A percentile compares a stretch with the other conserved stretches of the same genome.
Conservation (phyloP, 768 basidiomycete genomes). For the Russula olivacea region DNA sequence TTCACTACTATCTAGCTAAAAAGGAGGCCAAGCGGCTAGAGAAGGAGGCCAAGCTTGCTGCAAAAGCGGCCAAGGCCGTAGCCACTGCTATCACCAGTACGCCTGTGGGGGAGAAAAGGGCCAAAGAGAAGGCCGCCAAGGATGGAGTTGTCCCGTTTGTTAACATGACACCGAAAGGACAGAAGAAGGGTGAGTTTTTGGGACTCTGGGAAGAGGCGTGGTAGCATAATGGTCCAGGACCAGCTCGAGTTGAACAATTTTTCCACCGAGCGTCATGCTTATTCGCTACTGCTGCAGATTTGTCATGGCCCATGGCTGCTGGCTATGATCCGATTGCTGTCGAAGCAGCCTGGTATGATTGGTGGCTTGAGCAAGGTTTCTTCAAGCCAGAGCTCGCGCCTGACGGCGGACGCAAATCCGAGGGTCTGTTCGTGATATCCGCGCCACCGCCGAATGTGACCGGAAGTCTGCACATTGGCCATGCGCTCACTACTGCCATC, state of each 20-base stretch:
- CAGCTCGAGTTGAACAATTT: no score
- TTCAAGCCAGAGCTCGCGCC: slow-evolving; percentile 68
- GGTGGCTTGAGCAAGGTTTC: slow-evolving; percentile 91
- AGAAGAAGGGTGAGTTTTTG: slow-evolving; percentile 77
- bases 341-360: slow-evolving; percentile 96
- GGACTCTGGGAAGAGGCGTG: background rate
- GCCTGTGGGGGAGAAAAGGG: slow-evolving; percentile 56
- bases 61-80: slow-evolving; percentile 51
- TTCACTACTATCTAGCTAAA: slow-evolving; percentile 47
- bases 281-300: slow-evolving; percentile 44
- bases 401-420: slow-evolving; percentile 52
- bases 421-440: slow-evolving; percentile 55
- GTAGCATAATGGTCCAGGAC: no score
- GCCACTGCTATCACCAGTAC: slow-evolving; percentile 29
- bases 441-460: slow-evolving; percentile 96
- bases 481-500: slow-evolving; percentile 85
- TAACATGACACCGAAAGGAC: slow-evolving; percentile 81
- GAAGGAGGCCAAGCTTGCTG: slow-evolving; percentile 72
- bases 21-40: slow-evolving; percentile 80
- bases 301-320: slow-evolving; percentile 80
- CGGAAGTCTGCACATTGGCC: slow-evolving; percentile 91
- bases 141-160: slow-evolving; percentile 71
- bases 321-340: slow-evolving; percentile 95
- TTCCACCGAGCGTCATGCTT: background rate
- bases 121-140: slow-evolving; percentile 71